Conservation (phyloP, 345 rosid genomes). For the Luvunga scandens region DNA sequence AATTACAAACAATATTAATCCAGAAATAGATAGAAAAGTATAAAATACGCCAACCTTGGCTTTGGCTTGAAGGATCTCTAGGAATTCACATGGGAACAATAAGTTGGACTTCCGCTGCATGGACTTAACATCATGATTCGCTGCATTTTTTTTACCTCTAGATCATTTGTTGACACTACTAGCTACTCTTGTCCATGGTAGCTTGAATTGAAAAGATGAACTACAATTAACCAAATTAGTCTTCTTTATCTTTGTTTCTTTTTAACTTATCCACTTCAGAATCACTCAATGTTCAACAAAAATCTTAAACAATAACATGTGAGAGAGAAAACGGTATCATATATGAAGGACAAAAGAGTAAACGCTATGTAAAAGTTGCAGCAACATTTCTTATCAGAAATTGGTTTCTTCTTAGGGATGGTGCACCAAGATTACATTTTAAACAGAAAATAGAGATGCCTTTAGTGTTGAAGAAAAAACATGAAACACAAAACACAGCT, state of each 20-base stretch:
- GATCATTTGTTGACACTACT: slow-evolving; percentile 40
- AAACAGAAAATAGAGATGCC: neutral
- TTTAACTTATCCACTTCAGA: neutral
- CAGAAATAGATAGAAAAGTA: neutral
- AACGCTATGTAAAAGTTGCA: neutral
- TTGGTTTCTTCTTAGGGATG: neutral
- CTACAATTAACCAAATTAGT: slow-evolving; percentile 3
- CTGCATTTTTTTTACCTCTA: slow-evolving; percentile 61
- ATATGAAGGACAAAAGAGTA: neutral
- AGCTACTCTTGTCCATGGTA: slow-evolving; percentile 34
- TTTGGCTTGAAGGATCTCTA: slow-evolving; percentile 50
- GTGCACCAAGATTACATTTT: neutral
- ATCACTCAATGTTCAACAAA: neutral
- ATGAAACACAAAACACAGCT: too few species aligned
- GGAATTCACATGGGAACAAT: slow-evolving; percentile 47
- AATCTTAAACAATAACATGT: neutral
- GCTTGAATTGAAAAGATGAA: slow-evolving; percentile 22
- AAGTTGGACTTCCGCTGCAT: slow-evolving; percentile 63
- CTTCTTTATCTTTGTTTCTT: neutral
- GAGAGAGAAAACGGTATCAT: neutral
- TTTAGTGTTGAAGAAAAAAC: neutral
- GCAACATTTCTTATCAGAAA: neutral
- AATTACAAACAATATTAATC: neutral
- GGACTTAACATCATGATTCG: slow-evolving; percentile 57
- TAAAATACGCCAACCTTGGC: slow-evolving; percentile 36